Percentiles rank a stretch among this genome's conserved stretches.
These are phyloP conservation scores for Solidago caesia DNA, from an alignment of 129 eudicot species.

Conservation along the genomic window DNA sequence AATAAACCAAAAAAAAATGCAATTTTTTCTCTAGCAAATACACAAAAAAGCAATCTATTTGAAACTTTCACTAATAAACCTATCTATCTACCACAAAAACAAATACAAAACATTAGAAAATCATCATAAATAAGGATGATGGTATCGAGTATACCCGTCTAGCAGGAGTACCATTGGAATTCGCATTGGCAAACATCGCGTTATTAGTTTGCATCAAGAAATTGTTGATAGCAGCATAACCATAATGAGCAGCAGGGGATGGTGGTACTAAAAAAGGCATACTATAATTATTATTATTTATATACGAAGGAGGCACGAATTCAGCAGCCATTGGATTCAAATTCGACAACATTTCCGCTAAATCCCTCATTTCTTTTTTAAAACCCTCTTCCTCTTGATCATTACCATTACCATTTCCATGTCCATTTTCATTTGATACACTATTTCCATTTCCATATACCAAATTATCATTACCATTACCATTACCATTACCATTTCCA, in stretches of 20 bases:
- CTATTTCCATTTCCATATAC: slow-evolving; percentile 5
- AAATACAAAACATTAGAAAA: neutral
- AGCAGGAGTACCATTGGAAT: slow-evolving; percentile 31
- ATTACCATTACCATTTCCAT: slow-evolving; percentile 29
- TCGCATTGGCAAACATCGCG: slow-evolving; percentile 30
- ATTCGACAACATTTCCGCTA: slow-evolving; percentile 75
- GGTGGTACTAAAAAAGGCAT: slow-evolving; percentile 32
- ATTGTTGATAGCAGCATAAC: slow-evolving; percentile 40
- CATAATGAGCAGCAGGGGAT: slow-evolving; percentile 45
- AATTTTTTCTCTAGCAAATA: neutral
- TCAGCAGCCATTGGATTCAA: slow-evolving; percentile 84
- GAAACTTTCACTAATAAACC: neutral
- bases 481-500: neutral
- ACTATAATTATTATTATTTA: slow-evolving; percentile 12
- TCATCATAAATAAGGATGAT: neutral
- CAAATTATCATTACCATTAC: slow-evolving; percentile 15
- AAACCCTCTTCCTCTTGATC: slow-evolving; percentile 44
- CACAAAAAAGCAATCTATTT: slow-evolving; percentile 2
- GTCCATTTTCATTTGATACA: slow-evolving; percentile 13
- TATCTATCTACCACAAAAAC: neutral
- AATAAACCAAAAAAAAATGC: neutral
- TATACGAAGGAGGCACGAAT: slow-evolving; percentile 69
- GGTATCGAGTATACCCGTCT: slow-evolving; percentile 43
- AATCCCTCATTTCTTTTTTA: slow-evolving; percentile 65
- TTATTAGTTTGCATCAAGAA: slow-evolving; percentile 47